phyloP scores from a whole-genome alignment of 352 stramenopile species.

The Phytophthora ramorum region DNA sequence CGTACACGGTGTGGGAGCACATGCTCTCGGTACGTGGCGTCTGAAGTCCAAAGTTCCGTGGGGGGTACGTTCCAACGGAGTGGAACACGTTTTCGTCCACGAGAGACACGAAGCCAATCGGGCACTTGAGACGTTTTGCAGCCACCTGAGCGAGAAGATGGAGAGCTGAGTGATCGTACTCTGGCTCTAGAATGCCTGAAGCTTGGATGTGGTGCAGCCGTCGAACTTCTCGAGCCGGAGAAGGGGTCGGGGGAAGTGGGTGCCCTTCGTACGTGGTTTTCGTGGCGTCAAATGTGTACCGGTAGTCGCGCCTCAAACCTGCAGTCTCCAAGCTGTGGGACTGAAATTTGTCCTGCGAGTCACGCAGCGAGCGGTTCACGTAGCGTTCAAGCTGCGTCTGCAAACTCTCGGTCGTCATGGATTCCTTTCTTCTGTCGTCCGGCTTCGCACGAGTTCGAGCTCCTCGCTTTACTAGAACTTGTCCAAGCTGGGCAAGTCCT shows the following conservation, averaged over 20 bases:
- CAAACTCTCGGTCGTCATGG: slow-evolving; percentile 32
- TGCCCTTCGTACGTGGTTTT: slow-evolving; percentile 28
- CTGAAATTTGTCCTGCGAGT: slow-evolving; percentile 26
- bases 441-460: neutral
- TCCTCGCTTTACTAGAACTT: neutral
- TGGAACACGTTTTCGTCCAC: slow-evolving; percentile 53
- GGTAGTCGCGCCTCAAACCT: slow-evolving; percentile 49
- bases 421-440: neutral
- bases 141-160: slow-evolving; percentile 57
- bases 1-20: slow-evolving; percentile 62
- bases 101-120: slow-evolving; percentile 61
- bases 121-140: slow-evolving; percentile 56
- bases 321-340: neutral
- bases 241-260: neutral
- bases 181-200: slow-evolving; percentile 41
- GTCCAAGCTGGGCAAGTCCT: neutral
- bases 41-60: slow-evolving; percentile 23
- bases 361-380: slow-evolving; percentile 40
- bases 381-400: slow-evolving; percentile 45
- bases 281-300: slow-evolving; percentile 43
- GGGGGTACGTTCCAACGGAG: slow-evolving; percentile 45
- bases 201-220: slow-evolving; percentile 49
- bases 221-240: neutral
- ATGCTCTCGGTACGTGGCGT: slow-evolving; percentile 52
- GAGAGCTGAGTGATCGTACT: slow-evolving; percentile 51